Percentiles rank a stretch among this genome's conserved stretches.
phyloP scores from a whole-genome alignment of 2,329 filamentous ascomycete genomes.

The Sporothrix brasiliensis region DNA sequence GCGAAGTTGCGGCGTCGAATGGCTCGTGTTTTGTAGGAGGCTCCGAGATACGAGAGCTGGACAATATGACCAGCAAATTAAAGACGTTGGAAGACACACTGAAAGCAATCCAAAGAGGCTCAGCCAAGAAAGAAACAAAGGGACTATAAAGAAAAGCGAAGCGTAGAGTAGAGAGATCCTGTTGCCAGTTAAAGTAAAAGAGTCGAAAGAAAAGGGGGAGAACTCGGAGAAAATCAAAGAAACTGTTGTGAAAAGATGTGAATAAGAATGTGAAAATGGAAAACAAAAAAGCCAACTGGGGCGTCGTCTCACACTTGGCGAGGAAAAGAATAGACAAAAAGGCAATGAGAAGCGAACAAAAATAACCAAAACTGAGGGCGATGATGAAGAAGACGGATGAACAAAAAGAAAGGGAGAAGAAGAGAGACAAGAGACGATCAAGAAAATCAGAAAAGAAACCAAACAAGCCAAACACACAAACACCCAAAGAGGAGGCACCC shows the following conservation, averaged over 20 bases:
- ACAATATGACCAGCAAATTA: neutral
- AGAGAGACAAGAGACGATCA: constrained; percentile 28
- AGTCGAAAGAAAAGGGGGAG: constrained; percentile 24
- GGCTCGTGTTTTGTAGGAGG: constrained; percentile 1
- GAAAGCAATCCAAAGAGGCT: constrained; percentile 24
- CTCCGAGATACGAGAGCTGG: constrained; percentile 9
- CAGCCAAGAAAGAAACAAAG: constrained; percentile 23
- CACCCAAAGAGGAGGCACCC: neutral
- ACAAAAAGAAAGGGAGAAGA: constrained; percentile 35
- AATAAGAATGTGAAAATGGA: constrained; percentile 25
- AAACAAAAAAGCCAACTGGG: constrained; percentile 35
- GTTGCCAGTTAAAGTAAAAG: neutral
- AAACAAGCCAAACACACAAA: constrained; percentile 18
- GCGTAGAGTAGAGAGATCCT: neutral
- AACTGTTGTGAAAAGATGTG: constrained; percentile 31
- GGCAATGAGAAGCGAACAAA: constrained; percentile 29
- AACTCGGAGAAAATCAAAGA: constrained; percentile 32
- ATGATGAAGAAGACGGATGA: constrained; percentile 30
- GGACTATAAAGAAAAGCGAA: neutral
- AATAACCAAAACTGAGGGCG: constrained; percentile 24
- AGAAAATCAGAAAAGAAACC: constrained; percentile 12
- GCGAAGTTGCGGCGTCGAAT: constrained; percentile 1
- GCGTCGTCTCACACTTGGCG: constrained; percentile 30
- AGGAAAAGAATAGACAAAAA: constrained; percentile 26
- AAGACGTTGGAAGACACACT: neutral